These are phyloP conservation scores for Trichoderma orchidacearum DNA, from an alignment of 495 filamentous ascomycete genomes.

Conservation along the genomic window DNA sequence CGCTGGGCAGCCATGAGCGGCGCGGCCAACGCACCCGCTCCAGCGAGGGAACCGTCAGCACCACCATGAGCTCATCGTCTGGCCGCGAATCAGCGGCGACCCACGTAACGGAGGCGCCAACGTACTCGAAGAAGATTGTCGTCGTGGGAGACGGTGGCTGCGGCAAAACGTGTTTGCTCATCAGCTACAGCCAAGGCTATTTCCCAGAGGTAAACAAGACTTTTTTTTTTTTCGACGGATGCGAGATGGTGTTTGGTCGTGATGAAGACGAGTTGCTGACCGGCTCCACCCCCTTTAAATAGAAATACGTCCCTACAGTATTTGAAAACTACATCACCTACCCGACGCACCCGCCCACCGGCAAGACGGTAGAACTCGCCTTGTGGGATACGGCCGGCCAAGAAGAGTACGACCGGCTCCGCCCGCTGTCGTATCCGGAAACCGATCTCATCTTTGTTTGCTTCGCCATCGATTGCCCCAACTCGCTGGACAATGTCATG, in stretches of 20 bases:
- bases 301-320: conserved; percentile 99
- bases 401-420: conserved; percentile 93
- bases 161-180: conserved; percentile 95
- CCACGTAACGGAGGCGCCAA: conserved; percentile 74
- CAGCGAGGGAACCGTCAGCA: conserved; percentile 71
- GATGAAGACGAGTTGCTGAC: conserved; percentile 3
- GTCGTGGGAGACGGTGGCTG: conserved; percentile 97
- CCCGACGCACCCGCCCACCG: conserved; percentile 68
- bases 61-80: conserved; percentile 47
- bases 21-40: conserved; percentile 24
- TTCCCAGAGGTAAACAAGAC: conserved; percentile 89
- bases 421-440: conserved; percentile 92
- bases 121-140: conserved; percentile 97
- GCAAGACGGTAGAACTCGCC: conserved; percentile 89
- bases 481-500: conserved; percentile 94
- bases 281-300: neutral
- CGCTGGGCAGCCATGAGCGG: conserved; percentile 12
- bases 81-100: conserved; percentile 64
- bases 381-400: conserved; percentile 98
- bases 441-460: conserved; percentile 97
- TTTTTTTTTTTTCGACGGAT: too few relatives aligned
- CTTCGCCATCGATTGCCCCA: conserved; percentile 97
- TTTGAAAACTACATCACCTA: conserved; percentile 99
- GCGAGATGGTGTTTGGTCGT: too few relatives aligned
- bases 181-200: conserved; percentile 94